phyloP scores from a whole-genome alignment of 2,329 filamentous ascomycete species.

The Penicillium sp. region DNA sequence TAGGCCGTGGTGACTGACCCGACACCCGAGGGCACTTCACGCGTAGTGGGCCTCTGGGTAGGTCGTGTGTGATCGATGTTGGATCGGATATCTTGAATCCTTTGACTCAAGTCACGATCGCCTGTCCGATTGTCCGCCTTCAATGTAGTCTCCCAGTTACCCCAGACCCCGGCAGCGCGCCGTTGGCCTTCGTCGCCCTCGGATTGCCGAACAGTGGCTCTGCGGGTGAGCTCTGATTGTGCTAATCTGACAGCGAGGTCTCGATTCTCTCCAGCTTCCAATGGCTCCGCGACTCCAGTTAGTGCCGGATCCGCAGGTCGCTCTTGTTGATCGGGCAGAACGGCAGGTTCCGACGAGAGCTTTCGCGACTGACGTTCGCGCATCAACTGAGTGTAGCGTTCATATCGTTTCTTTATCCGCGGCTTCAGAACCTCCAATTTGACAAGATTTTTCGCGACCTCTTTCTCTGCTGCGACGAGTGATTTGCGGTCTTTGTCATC shows the following conservation, averaged over 20 bases:
- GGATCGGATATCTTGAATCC: slow-evolving; percentile 50
- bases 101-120: slow-evolving; percentile 47
- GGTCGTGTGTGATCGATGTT: slow-evolving; percentile 31
- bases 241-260: slow-evolving; percentile 74
- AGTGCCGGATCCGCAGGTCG: slow-evolving; percentile 55
- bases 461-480: slow-evolving; percentile 55
- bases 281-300: slow-evolving; percentile 53
- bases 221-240: slow-evolving; percentile 63
- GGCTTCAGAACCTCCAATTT: slow-evolving; percentile 76
- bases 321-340: slow-evolving; percentile 15
- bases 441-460: slow-evolving; percentile 61
- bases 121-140: slow-evolving; percentile 31
- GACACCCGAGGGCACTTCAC: slow-evolving; percentile 14
- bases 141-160: slow-evolving; percentile 48
- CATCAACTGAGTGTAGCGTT: slow-evolving; percentile 59
- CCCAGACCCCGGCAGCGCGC: slow-evolving; percentile 52
- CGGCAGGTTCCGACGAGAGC: slow-evolving; percentile 20
- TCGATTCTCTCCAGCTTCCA: slow-evolving; percentile 67
- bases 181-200: slow-evolving; percentile 53
- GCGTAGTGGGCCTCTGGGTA: slow-evolving; percentile 10
- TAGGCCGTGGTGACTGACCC: slow-evolving; percentile 29
- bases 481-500: slow-evolving; percentile 55
- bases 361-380: slow-evolving; percentile 44
- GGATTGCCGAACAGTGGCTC: slow-evolving; percentile 60
- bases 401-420: slow-evolving; percentile 65